These are phyloP conservation scores for Podila verticillata DNA, from an alignment of 192 early-diverging fungal species.

Conservation along the genomic window DNA sequence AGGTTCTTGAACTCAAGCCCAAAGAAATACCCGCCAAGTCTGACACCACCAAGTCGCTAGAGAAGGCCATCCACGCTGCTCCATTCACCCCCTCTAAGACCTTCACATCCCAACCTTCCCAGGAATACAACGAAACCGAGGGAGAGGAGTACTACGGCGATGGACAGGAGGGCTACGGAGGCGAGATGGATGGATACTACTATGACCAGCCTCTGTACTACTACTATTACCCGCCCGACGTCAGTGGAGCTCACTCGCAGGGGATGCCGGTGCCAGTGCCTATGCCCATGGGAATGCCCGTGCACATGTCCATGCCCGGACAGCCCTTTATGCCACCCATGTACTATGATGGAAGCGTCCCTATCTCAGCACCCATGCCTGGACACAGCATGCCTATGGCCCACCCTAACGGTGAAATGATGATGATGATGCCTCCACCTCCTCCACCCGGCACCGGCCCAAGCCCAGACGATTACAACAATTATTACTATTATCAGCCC, in stretches of 20 bases:
- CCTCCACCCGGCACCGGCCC: neutral
- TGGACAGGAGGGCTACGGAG: neutral
- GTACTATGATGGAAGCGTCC: constrained; percentile 13
- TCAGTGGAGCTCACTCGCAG: constrained; percentile 8
- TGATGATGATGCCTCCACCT: constrained; percentile 34
- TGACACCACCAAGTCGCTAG: constrained; percentile 14
- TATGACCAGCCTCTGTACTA: constrained; percentile 49
- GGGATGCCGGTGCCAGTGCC: constrained; percentile 17
- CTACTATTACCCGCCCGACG: constrained; percentile 34
- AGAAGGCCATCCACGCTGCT: constrained; percentile 35
- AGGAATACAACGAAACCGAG: constrained; percentile 3
- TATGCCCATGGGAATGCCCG: constrained; percentile 39
- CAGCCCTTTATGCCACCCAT: constrained; percentile 13
- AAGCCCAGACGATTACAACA: constrained; percentile 36
- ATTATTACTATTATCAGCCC: constrained; percentile 45
- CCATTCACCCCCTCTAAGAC: constrained; percentile 36
- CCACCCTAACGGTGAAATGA: constrained; percentile 27
- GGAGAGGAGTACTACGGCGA: constrained; percentile 31
- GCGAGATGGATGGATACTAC: constrained; percentile 25
- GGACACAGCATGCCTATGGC: neutral
- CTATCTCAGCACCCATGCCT: constrained; percentile 16
- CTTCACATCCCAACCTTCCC: constrained; percentile 1
- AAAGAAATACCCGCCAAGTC: neutral
- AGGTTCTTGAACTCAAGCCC: neutral
- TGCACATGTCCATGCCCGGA: constrained; percentile 28